Evolutionary conservation across 1,139 yeast genomes (phyloP), one percentile per base, ranked within the genome.

Genomic region (Scheffersomyces titani): DNA sequence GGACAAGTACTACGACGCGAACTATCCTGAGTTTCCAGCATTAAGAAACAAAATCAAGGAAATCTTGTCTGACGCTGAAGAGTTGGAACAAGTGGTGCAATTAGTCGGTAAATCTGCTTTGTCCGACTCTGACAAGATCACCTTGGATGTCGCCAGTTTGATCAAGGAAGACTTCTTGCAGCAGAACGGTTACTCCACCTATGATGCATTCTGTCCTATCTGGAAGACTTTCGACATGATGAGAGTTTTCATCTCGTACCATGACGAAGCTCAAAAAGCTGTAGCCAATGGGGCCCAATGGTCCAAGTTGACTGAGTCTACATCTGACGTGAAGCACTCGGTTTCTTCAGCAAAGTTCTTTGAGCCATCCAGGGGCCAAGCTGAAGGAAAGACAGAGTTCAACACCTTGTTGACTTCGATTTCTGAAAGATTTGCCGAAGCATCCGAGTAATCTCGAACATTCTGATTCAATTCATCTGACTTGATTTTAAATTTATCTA

Each of bases 181-280:
- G 81, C 99, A 94, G 81, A 94, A 94, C 76, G 99, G 99, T 80
- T 94, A 96, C 80, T 94, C 98, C 50, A 81, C 97, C 54, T 94
- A 96, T 73, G 99, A 94, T 78, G 97, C 97, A 53, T 94, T 92
- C 89, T 94, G 99, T 80, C 99, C 99, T 66, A 90, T 94, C 70
- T 94, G 99, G 99, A 94, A 94, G 84, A 94, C 99, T 57, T 89
- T 86, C 68, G 96, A 92, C 73, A 94, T 94, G 99, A 92, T 94
- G 98, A 92, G 90, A 77, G 89, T 94, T 21, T 94, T 94, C 69
- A 87, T 92, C 61, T 77, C 92, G 50, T 94, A 94, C 78, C 87
- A 90, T 71, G 98, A 94, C 65, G 98, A 94, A 80, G 98, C 99
- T 45, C 98, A 93, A 80, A 93, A 92, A 81, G 97, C 98, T 18